Percentiles rank a stretch among this genome's conserved stretches.
phyloP scores from a whole-genome alignment of 2,329 filamentous ascomycete genomes.

The Seiridium cupressi region DNA sequence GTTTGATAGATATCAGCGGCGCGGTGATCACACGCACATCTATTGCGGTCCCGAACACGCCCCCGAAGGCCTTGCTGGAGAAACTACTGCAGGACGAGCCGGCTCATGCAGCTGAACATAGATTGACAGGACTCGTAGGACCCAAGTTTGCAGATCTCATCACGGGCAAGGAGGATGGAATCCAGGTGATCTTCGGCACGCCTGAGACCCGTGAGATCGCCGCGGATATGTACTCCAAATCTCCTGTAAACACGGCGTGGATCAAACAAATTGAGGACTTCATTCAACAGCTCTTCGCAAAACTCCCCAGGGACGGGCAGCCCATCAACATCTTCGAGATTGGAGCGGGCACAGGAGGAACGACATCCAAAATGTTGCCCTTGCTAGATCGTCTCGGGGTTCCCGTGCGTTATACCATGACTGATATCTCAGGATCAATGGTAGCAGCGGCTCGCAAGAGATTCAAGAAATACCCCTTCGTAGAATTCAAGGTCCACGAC shows the following conservation, averaged over 20 bases:
- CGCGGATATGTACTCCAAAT: slow-evolving; percentile 32
- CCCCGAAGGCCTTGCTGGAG: not conserved
- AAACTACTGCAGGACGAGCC: slow-evolving; percentile 24
- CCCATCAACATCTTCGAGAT: slow-evolving; percentile 24
- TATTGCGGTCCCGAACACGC: not conserved
- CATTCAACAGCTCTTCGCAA: slow-evolving; percentile 19
- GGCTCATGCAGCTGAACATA: slow-evolving; percentile 22
- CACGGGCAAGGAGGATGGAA: slow-evolving; percentile 31
- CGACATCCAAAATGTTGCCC: not conserved
- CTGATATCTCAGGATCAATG: slow-evolving; percentile 33
- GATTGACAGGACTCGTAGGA: slow-evolving; percentile 23
- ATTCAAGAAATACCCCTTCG: slow-evolving; percentile 19
- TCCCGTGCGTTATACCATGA: slow-evolving; percentile 36
- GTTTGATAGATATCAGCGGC: not conserved
- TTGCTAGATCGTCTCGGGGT: slow-evolving; percentile 22
- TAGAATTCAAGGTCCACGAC: slow-evolving; percentile 25
- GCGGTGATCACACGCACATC: not conserved
- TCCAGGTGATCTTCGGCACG: slow-evolving; percentile 36
- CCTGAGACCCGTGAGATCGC: slow-evolving; percentile 32
- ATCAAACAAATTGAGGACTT: slow-evolving; percentile 33
- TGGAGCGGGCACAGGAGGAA: not conserved
- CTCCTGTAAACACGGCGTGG: slow-evolving; percentile 30
- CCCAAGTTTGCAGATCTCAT: slow-evolving; percentile 25
- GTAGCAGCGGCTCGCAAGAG: slow-evolving; percentile 22
- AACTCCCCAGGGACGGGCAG: slow-evolving; percentile 1